phyloP scores from a whole-genome alignment of 257 asterid species.

The Nicotiana undulata region DNA sequence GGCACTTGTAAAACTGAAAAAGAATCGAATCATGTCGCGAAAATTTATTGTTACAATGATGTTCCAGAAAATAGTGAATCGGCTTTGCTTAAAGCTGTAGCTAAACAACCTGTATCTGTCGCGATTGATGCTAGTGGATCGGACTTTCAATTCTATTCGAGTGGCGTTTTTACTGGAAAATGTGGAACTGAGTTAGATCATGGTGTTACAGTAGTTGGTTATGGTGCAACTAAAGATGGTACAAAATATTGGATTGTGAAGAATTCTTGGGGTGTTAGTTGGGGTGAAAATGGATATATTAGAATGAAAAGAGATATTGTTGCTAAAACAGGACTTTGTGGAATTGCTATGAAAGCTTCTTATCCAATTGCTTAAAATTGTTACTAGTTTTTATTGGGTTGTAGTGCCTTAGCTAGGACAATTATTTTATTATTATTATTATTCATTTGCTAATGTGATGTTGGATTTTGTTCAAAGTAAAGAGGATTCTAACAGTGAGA shows the following conservation, averaged over 20 bases:
- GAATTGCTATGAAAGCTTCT: not conserved
- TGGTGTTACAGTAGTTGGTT: constrained; percentile 35
- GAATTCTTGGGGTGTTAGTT: constrained; percentile 10
- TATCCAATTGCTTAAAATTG: not conserved
- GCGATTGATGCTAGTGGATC: constrained; percentile 3
- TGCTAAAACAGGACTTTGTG: not conserved
- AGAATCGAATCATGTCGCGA: constrained; percentile 10
- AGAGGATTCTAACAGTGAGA: not conserved
- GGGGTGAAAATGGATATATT: not conserved
- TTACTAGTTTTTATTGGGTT: not conserved
- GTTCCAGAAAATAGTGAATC: constrained; percentile 32
- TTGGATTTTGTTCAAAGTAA: not conserved
- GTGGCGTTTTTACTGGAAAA: constrained; percentile 28
- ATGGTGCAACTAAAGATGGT: constrained; percentile 14
- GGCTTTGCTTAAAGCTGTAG: constrained; percentile 22
- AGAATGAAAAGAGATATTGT: constrained; percentile 23
- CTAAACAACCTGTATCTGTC: not conserved
- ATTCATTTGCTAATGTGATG: not conserved
- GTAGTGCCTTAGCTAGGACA: not conserved
- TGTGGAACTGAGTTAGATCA: constrained; percentile 36
- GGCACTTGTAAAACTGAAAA: constrained; percentile 23
- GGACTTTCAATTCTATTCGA: constrained; percentile 7
- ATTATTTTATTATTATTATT: not conserved
- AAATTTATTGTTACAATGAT: not conserved
- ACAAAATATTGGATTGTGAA: constrained; percentile 31